Conservation (phyloP, 2,329 filamentous ascomycete genomes). For the Chrysosporium queenslandicum region DNA sequence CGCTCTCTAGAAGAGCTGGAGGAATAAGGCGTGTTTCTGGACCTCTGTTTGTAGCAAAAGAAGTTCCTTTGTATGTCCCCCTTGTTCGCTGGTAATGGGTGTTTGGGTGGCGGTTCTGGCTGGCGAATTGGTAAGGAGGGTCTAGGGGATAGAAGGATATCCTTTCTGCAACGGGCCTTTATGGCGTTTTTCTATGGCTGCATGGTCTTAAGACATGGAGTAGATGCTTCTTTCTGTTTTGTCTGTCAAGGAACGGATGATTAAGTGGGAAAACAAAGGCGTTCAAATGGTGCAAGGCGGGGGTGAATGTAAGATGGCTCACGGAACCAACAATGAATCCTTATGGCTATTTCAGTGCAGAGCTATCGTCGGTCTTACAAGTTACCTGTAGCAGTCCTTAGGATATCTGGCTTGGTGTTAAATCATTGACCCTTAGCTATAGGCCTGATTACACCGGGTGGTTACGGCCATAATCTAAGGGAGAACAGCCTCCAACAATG, state of each 20-base stretch:
- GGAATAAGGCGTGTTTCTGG: not conserved
- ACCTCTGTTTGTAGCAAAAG: not conserved
- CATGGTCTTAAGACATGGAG: not conserved
- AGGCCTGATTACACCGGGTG: too few relatives aligned
- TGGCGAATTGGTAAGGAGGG: not conserved
- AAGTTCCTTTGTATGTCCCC: not conserved
- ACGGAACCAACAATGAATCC: too few relatives aligned
- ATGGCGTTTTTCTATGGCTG: not conserved
- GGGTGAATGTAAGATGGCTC: too few relatives aligned
- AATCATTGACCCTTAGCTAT: too few relatives aligned
- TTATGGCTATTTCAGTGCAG: too few relatives aligned
- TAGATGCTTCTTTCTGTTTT: not conserved
- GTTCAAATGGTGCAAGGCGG: too few relatives aligned
- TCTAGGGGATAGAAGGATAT: not conserved
- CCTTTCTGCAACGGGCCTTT: not conserved
- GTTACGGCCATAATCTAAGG: too few relatives aligned
- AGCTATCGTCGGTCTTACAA: too few relatives aligned
- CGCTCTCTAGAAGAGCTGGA: constrained; percentile 20
- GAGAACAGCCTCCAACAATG: not conserved
- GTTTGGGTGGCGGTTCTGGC: not conserved
- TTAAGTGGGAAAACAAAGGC: too few relatives aligned
- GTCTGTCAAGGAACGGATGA: too few relatives aligned
- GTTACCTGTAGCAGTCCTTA: too few relatives aligned
- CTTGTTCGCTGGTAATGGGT: not conserved
- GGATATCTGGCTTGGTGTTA: too few relatives aligned